phyloP scores from a whole-genome alignment of 2,329 filamentous ascomycete species.

The Alternaria arborescens region DNA sequence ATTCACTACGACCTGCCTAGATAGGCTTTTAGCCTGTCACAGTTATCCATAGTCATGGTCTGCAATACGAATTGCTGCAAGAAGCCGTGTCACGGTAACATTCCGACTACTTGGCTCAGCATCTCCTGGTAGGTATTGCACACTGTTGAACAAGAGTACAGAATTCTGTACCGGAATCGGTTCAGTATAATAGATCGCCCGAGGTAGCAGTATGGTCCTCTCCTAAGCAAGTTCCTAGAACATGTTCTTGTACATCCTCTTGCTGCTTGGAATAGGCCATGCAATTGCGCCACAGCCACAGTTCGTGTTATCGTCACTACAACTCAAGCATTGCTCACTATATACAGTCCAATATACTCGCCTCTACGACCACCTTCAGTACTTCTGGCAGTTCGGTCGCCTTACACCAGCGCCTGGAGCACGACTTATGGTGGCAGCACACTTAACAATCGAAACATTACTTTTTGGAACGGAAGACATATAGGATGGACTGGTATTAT shows the following conservation, averaged over 20 bases:
- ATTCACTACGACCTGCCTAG: neutral
- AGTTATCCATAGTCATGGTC: neutral
- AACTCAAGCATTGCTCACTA: neutral
- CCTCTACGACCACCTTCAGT: neutral
- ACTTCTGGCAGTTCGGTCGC: constrained; percentile 1
- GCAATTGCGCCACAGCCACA: neutral
- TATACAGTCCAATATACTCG: neutral
- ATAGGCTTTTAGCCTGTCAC: neutral
- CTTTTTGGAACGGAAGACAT: constrained; percentile 1
- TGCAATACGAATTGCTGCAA: neutral
- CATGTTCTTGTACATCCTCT: neutral
- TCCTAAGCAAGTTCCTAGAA: neutral
- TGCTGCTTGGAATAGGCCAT: neutral
- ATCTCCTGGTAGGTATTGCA: neutral
- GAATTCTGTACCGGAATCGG: neutral
- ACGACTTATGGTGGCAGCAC: neutral
- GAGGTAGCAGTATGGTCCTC: neutral
- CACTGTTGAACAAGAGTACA: neutral
- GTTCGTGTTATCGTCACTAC: neutral
- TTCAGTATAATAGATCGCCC: neutral
- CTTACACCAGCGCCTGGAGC: constrained; percentile 6
- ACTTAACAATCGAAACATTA: constrained; percentile 2
- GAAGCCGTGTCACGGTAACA: neutral
- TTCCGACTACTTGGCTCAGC: neutral
- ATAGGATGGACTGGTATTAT: constrained; percentile 6